Conservation (phyloP, 192 early-diverging fungal genomes). For the Umbelopsis vinacea region DNA sequence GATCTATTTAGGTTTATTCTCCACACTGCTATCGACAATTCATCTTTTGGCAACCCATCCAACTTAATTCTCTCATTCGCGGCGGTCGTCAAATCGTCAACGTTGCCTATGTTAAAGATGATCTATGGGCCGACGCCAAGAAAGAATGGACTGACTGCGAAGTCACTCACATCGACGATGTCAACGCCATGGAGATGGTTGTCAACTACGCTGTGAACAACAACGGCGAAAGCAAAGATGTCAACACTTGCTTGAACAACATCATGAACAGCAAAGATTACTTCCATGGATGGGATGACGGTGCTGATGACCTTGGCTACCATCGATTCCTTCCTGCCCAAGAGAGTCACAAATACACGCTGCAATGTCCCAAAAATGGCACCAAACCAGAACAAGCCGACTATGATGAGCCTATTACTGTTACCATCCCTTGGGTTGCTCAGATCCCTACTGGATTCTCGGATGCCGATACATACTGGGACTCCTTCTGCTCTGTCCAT, state of each 20-base stretch:
- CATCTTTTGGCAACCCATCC: slow-evolving; percentile 44
- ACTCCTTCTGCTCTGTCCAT: slow-evolving; percentile 24
- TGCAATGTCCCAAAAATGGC: slow-evolving; percentile 34
- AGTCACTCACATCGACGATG: slow-evolving; percentile 38
- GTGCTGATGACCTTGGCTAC: slow-evolving; percentile 46
- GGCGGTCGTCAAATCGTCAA: slow-evolving; percentile 29
- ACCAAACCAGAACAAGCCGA: slow-evolving; percentile 27
- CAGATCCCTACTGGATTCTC: slow-evolving; percentile 29
- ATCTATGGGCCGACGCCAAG: slow-evolving; percentile 41
- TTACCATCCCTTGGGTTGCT: slow-evolving; percentile 40
- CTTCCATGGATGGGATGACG: slow-evolving; percentile 47
- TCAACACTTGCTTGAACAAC: slow-evolving; percentile 44
- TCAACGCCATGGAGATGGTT: slow-evolving; percentile 40
- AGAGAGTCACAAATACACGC: slow-evolving; percentile 37
- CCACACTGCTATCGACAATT: slow-evolving; percentile 44
- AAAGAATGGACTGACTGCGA: slow-evolving; percentile 38
- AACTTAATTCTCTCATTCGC: slow-evolving; percentile 37
- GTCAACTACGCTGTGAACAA: slow-evolving; percentile 44
- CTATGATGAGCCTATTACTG: slow-evolving; percentile 40
- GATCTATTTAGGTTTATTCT: slow-evolving; percentile 31
- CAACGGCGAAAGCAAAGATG: slow-evolving; percentile 46
- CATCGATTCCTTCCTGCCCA: slow-evolving; percentile 44
- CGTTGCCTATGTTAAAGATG: slow-evolving; percentile 41
- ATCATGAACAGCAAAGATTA: slow-evolving; percentile 47
- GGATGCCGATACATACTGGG: slow-evolving; percentile 37